Conservation (phyloP, 306 rosid species). For the barrel medic (Medicago truncatula) region MtrunA17r5.0-ANR NC_053048.1:32670501-32671000, state of each 20-base stretch:
- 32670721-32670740: constrained; percentile 22
- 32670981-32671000: constrained; percentile 42
- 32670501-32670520: background rate
- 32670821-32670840: constrained; percentile 34
- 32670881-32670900: constrained; percentile 48
- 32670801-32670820: constrained; percentile 38
- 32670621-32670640: background rate
- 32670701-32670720: constrained; percentile 10
- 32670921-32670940: constrained; percentile 68
- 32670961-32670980: constrained; percentile 51
- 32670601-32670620: background rate
- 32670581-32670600: background rate
- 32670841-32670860: constrained; percentile 33
- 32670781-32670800: constrained; percentile 38
- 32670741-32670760: constrained; percentile 14
- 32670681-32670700: background rate
- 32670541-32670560: background rate
- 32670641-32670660: background rate
- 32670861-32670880: constrained; percentile 4
- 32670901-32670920: constrained; percentile 55
- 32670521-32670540: background rate
- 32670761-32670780: background rate
- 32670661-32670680: constrained; percentile 7
- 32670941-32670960: constrained; percentile 63
- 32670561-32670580: background rate